Evolutionary conservation across 495 filamentous ascomycete genomes (phyloP).

Genomic region (Pseudotulostoma volvatum): DNA sequence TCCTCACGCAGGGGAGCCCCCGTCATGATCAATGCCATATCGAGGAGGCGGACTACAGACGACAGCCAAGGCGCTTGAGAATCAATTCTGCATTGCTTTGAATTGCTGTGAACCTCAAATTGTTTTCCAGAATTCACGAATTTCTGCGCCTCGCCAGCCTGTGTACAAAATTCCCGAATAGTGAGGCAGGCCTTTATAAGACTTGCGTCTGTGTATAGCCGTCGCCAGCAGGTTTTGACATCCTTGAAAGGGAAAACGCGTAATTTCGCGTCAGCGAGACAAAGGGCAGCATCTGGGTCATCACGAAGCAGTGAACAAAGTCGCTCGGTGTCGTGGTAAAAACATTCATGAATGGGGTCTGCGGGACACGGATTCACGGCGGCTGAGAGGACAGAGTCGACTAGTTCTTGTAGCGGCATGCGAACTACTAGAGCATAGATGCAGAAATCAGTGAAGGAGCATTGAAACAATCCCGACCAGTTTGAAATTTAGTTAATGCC

Average conservation of each 20-base stretch:
- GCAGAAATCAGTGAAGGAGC: too few species aligned
- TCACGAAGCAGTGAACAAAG: constrained; percentile 17
- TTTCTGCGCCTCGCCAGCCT: constrained; percentile 2
- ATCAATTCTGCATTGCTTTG: constrained; percentile 2
- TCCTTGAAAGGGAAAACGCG: constrained; percentile 62
- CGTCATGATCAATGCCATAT: constrained; percentile 69
- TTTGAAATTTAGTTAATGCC: too few species aligned
- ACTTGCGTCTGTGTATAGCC: constrained; percentile 62
- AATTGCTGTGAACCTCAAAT: constrained; percentile 2
- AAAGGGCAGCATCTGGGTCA: constrained; percentile 21
- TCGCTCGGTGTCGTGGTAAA: constrained; percentile 11
- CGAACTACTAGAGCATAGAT: neutral
- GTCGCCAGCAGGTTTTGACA: constrained; percentile 58
- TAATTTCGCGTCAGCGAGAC: constrained; percentile 42
- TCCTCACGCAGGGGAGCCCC: constrained; percentile 44
- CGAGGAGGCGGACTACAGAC: constrained; percentile 45
- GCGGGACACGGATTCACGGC: constrained; percentile 16
- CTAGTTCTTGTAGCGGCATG: constrained; percentile 10
- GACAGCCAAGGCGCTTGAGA: constrained; percentile 16
- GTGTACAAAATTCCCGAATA: constrained; percentile 14
- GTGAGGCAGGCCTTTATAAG: constrained; percentile 41
- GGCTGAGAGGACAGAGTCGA: constrained; percentile 13
- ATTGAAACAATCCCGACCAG: too few species aligned
- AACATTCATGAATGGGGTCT: constrained; percentile 31
- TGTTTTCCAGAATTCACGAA: neutral